Percentiles rank a stretch among this genome's conserved stretches.
Conservation (phyloP, 1,139 yeast genomes). For the Suhomyces wounanorum region DNA sequence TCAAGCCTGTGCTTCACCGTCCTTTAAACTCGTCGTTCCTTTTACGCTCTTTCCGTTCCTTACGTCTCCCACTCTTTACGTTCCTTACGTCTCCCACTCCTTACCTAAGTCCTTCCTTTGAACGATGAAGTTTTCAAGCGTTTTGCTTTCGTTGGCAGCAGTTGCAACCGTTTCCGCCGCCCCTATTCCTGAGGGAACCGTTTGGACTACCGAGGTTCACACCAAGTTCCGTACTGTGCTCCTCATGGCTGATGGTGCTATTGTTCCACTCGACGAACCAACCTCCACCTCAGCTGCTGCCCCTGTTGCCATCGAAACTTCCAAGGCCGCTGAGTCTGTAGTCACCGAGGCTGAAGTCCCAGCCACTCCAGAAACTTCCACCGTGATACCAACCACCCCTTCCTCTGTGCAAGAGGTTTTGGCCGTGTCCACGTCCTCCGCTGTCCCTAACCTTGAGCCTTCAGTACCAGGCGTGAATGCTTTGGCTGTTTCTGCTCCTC, state of each 20-base stretch:
- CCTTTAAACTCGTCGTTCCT: not conserved
- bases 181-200: conserved; percentile 24
- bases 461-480: not conserved
- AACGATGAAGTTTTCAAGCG: conserved; percentile 18
- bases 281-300: conserved; percentile 4
- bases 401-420: not conserved
- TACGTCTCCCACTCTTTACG: conserved; percentile 2
- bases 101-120: conserved; percentile 7
- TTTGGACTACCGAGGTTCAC: conserved; percentile 13
- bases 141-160: conserved; percentile 16
- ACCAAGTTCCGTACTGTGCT: conserved; percentile 20
- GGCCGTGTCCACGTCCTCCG: conserved; percentile 6
- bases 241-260: conserved; percentile 4
- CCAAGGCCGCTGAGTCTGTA: conserved; percentile 7
- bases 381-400: conserved; percentile 1
- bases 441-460: conserved; percentile 4
- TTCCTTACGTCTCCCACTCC: conserved; percentile 7
- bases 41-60: not conserved
- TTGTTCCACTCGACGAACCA: conserved; percentile 4
- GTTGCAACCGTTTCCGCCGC: conserved; percentile 20
- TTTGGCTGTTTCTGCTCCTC: not conserved
- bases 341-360: conserved; percentile 2
- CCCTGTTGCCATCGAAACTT: conserved; percentile 9
- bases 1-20: not conserved
- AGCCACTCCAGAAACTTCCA: not conserved